phyloP scores from a whole-genome alignment of 331 rosid genomes.

The Malus hybrid region DNA sequence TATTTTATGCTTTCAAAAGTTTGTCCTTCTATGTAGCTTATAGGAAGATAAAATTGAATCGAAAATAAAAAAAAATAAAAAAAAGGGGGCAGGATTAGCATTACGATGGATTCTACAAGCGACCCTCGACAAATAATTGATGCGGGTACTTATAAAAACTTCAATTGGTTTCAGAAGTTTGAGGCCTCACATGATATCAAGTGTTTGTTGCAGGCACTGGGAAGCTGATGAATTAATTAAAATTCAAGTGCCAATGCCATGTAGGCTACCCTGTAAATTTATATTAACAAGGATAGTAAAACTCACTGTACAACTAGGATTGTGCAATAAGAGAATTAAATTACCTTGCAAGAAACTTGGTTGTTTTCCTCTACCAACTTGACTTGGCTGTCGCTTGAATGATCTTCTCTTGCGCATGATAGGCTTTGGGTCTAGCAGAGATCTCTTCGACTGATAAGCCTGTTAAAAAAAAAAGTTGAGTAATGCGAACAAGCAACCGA shows the following conservation, averaged over 20 bases:
- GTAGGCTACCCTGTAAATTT: not conserved
- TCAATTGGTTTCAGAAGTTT: not conserved
- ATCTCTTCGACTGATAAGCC: conserved; percentile 57
- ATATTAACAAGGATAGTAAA: not conserved
- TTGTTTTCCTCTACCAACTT: conserved; percentile 56
- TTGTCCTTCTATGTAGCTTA: no score
- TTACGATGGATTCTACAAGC: not conserved
- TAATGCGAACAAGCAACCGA: not conserved
- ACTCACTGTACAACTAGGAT: not conserved
- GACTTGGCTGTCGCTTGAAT: conserved; percentile 71
- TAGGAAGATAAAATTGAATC: no score
- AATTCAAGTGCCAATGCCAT: not conserved
- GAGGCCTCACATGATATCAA: not conserved
- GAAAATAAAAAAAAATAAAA: no score
- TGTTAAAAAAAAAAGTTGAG: conserved; percentile 8
- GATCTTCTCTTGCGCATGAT: conserved; percentile 67
- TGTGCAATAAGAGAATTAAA: not conserved
- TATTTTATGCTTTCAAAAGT: no score
- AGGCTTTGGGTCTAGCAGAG: conserved; percentile 52
- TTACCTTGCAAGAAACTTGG: conserved; percentile 63
- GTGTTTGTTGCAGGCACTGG: not conserved
- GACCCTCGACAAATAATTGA: not conserved
- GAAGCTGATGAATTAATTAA: not conserved
- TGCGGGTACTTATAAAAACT: not conserved
- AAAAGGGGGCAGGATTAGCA: not conserved